These are phyloP conservation scores for Ramaria rubella DNA, from an alignment of 768 basidiomycete genomes.

Conservation along the genomic window DNA sequence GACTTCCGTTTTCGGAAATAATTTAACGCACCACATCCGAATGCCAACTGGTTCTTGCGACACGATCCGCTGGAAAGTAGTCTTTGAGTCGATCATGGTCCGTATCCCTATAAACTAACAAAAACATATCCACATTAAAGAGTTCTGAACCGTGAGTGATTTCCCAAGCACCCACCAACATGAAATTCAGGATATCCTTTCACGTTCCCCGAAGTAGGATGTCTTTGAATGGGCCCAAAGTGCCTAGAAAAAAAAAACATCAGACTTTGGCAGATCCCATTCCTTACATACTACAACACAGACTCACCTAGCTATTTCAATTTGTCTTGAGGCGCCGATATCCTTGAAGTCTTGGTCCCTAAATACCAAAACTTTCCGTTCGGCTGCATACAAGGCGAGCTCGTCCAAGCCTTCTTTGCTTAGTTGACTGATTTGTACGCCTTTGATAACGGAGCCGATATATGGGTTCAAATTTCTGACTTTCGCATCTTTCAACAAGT, in stretches of 20 bases:
- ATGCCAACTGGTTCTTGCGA: conserved; percentile 43
- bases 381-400: conserved; percentile 40
- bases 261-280: not conserved
- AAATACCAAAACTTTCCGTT: conserved; percentile 49
- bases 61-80: conserved; percentile 36
- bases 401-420: conserved; percentile 43
- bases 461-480: conserved; percentile 41
- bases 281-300: too few relatives aligned
- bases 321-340: conserved; percentile 42
- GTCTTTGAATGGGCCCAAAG: conserved; percentile 24
- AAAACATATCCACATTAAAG: not conserved
- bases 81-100: conserved; percentile 38
- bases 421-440: conserved; percentile 49
- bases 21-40: conserved; percentile 45
- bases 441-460: conserved; percentile 44
- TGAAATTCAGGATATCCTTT: conserved; percentile 55
- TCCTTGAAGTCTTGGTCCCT: conserved; percentile 62
- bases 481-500: conserved; percentile 38
- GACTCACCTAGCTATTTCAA: conserved; percentile 39
- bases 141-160: not conserved
- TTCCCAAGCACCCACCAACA: conserved; percentile 37
- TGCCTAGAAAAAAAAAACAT: too few relatives aligned
- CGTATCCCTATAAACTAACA: conserved; percentile 44
- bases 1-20: not conserved
- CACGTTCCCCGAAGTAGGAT: conserved; percentile 39